A percentile compares a stretch with the other conserved stretches of the same genome.
These are phyloP conservation scores for Letharia lupina DNA, from an alignment of 495 filamentous ascomycete genomes.

Conservation along the genomic window DNA sequence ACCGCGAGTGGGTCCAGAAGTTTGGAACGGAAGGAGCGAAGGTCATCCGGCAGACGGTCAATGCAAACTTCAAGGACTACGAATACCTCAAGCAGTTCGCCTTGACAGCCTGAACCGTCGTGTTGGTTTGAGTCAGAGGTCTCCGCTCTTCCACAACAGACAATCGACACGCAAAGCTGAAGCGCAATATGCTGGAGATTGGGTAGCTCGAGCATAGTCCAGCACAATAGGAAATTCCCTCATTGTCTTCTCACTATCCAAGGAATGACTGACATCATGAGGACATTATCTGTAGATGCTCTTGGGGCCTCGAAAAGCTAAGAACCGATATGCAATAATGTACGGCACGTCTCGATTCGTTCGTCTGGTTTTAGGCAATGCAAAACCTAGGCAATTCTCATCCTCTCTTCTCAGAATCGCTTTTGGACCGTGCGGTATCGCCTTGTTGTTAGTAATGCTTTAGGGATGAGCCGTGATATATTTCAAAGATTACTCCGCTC, in stretches of 20 bases:
- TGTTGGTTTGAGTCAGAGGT: background rate
- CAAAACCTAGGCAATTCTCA: background rate
- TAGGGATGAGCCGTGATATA: background rate
- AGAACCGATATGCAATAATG: background rate
- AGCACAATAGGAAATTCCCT: background rate
- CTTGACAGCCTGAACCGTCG: constrained; percentile 42
- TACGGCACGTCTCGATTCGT: too few relatives aligned
- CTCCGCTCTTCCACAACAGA: background rate
- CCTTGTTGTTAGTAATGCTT: background rate
- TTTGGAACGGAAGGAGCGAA: constrained; percentile 70
- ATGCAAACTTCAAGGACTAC: constrained; percentile 76
- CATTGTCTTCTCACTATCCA: background rate
- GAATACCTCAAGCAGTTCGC: constrained; percentile 88
- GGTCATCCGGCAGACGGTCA: constrained; percentile 65
- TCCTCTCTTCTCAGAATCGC: background rate
- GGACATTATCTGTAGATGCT: background rate
- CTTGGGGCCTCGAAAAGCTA: background rate
- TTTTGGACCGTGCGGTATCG: background rate
- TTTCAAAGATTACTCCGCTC: background rate
- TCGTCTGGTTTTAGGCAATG: background rate
- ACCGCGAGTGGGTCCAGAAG: constrained; percentile 72
- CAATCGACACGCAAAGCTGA: background rate
- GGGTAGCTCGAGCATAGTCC: background rate
- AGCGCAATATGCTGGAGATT: background rate
- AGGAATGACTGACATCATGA: background rate